Conservation (phyloP, 805 yeast species). For the Kodamaea leandrae region DNA sequence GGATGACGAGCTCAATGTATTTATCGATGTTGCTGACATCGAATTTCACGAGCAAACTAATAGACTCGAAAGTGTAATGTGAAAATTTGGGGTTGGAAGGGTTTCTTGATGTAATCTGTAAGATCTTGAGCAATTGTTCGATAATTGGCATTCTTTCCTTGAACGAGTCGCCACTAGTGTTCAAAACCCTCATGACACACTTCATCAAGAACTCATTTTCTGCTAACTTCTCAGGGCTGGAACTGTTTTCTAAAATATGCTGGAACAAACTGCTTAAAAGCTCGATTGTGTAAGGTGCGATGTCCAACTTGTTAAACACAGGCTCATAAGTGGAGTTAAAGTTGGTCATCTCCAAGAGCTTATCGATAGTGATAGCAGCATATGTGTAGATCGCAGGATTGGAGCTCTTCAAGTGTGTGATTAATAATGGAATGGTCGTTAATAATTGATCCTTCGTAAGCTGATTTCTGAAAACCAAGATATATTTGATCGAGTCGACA, state of each 20-base stretch:
- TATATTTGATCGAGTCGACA: slow-evolving; percentile 90
- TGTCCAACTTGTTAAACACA: slow-evolving; percentile 71
- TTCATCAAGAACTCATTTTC: slow-evolving; percentile 94
- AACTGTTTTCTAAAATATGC: slow-evolving; percentile 50
- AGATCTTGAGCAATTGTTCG: slow-evolving; percentile 65
- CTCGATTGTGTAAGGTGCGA: slow-evolving; percentile 56
- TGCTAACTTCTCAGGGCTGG: slow-evolving; percentile 84
- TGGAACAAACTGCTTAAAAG: slow-evolving; percentile 65
- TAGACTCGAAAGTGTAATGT: slow-evolving; percentile 86
- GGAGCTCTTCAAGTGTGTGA: slow-evolving; percentile 54
- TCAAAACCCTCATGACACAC: slow-evolving; percentile 77
- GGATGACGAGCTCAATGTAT: slow-evolving; percentile 56
- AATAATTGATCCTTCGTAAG: slow-evolving; percentile 79
- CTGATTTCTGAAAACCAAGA: slow-evolving; percentile 88
- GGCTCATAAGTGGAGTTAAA: slow-evolving; percentile 47
- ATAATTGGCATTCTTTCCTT: slow-evolving; percentile 48
- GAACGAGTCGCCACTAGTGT: slow-evolving; percentile 63
- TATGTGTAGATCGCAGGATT: slow-evolving; percentile 88
- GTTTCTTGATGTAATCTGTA: slow-evolving; percentile 71
- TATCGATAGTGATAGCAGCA: slow-evolving; percentile 89
- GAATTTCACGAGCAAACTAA: slow-evolving; percentile 70
- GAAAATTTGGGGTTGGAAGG: slow-evolving; percentile 95
- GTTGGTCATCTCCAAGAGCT: slow-evolving; percentile 74
- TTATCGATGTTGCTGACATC: slow-evolving; percentile 24
- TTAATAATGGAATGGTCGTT: slow-evolving; percentile 75